A percentile compares a stretch with the other conserved stretches of the same genome.
These are phyloP conservation scores for Leersia perrieri DNA, from an alignment of 176 grass and related monocot species.

Conservation along the genomic window DNA sequence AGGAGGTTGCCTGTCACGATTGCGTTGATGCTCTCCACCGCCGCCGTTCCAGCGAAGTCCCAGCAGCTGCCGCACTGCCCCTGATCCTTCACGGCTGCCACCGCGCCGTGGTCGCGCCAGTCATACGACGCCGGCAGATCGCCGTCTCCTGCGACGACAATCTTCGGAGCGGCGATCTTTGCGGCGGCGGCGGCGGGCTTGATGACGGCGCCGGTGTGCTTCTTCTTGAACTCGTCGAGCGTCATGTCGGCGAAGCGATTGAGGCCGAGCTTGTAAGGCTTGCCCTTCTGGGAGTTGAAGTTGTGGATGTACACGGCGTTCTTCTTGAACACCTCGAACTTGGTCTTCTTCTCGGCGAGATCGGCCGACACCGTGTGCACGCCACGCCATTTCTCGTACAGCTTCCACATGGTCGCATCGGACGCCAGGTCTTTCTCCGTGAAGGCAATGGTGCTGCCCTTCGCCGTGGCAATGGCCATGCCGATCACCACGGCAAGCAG, in stretches of 20 bases:
- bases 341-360: slow-evolving; percentile 9
- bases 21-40: slow-evolving; percentile 31
- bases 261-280: slow-evolving; percentile 32
- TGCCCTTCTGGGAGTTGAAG: slow-evolving; percentile 22
- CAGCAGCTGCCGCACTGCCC: slow-evolving; percentile 37
- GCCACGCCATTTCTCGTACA: slow-evolving; percentile 36
- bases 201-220: slow-evolving; percentile 10
- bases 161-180: background rate
- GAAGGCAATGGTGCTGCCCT: slow-evolving; percentile 29
- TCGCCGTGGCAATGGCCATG: background rate
- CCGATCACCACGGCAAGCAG: background rate
- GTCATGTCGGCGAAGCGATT: slow-evolving; percentile 46
- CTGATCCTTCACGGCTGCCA: slow-evolving; percentile 37
- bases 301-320: slow-evolving; percentile 36
- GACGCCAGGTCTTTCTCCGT: slow-evolving; percentile 41
- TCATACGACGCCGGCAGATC: slow-evolving; percentile 17
- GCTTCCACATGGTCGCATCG: slow-evolving; percentile 28
- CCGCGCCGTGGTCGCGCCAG: slow-evolving; percentile 36
- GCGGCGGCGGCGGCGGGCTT: background rate
- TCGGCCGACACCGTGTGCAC: background rate
- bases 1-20: slow-evolving; percentile 16
- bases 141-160: background rate
- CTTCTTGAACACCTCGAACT: slow-evolving; percentile 46
- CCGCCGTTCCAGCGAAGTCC: slow-evolving; percentile 2
- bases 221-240: slow-evolving; percentile 27